These are phyloP conservation scores for Phlebiopsis flavidoalba DNA, from an alignment of 768 basidiomycete genomes.

Conservation along the genomic window DNA sequence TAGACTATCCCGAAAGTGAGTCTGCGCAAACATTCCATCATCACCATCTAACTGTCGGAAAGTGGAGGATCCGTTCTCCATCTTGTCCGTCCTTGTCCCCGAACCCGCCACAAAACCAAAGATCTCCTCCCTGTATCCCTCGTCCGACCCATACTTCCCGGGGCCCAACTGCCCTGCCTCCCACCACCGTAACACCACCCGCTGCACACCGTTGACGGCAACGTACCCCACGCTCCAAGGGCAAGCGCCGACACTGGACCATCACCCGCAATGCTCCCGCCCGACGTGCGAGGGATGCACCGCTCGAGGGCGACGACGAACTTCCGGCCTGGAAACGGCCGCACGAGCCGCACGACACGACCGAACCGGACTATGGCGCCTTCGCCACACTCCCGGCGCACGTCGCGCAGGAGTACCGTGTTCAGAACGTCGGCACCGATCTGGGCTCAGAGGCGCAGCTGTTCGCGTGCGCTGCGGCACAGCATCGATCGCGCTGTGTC, in stretches of 20 bases:
- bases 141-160: slow-evolving; percentile 24
- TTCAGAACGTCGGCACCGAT: slow-evolving; percentile 13
- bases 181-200: slow-evolving; percentile 16
- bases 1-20: slow-evolving; percentile 69
- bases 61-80: slow-evolving; percentile 80
- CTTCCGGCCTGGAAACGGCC: slow-evolving; percentile 40
- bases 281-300: slow-evolving; percentile 41
- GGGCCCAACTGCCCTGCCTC: slow-evolving; percentile 24
- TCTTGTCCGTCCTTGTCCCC: slow-evolving; percentile 58
- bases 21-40: background rate
- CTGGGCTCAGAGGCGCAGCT: slow-evolving; percentile 27
- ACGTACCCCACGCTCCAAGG: slow-evolving; percentile 5
- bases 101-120: slow-evolving; percentile 51
- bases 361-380: slow-evolving; percentile 50
- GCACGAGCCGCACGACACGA: slow-evolving; percentile 47
- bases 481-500: slow-evolving; percentile 15
- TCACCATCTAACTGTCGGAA: background rate
- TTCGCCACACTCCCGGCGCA: slow-evolving; percentile 47
- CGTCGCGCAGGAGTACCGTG: slow-evolving; percentile 21
- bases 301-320: slow-evolving; percentile 48
- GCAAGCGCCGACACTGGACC: slow-evolving; percentile 55
- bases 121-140: slow-evolving; percentile 53
- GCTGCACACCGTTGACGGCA: background rate
- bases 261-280: slow-evolving; percentile 46
- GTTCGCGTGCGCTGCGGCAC: slow-evolving; percentile 16